Evolutionary conservation across 2,329 filamentous ascomycete genomes (phyloP), one percentile per base, ranked within the genome.

Genomic region (Pseudopithomyces chartarum): DNA sequence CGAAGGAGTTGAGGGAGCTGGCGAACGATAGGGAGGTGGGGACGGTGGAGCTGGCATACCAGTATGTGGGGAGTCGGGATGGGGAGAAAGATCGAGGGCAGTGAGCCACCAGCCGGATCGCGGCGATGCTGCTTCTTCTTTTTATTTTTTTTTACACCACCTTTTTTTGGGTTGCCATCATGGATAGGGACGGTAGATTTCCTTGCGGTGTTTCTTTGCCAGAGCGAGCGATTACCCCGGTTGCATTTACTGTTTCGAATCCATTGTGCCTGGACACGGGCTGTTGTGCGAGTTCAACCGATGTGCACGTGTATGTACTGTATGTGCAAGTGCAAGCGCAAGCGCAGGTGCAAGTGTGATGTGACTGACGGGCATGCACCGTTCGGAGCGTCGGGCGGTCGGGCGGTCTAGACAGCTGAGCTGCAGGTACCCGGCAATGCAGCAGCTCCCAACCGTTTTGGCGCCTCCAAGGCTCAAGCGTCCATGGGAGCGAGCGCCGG

Each of bases 31-130:
- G 36, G 22, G 43, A 45, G 8, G 20, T 32, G 4, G 52, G 33
- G 33, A 42, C 42, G 1, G 40, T 44, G 6, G 40, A 53, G 50
- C 32, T 45, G 12, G 50, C 42, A 13, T 53, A 45, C 17, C 42
- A 38, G 20, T 53, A 45, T 29, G 20, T 53, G 2, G 40, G 42
- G 29, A 53, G 42, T 29, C 29, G 40, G 7, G 50, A 51, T 26
- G 48, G 48, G 17, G 33, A 22, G 23, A 43, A 22, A n/a, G 17
- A 8, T 2, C 42, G 38, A 40, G 13, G 13, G 29, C n/a, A 13
- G 4, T 32, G 15, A 19, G 33, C 34, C 10, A 39, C 47, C 17
- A 42, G 38, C 48, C 26, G 48, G 15, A 33, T 20, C 15, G 8
- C 38, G 48, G 48, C 38, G 26, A 29, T 13, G 29, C 42, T 39